Conservation (phyloP, 306 rosid genomes). For the Cucurbita moschata region DNA sequence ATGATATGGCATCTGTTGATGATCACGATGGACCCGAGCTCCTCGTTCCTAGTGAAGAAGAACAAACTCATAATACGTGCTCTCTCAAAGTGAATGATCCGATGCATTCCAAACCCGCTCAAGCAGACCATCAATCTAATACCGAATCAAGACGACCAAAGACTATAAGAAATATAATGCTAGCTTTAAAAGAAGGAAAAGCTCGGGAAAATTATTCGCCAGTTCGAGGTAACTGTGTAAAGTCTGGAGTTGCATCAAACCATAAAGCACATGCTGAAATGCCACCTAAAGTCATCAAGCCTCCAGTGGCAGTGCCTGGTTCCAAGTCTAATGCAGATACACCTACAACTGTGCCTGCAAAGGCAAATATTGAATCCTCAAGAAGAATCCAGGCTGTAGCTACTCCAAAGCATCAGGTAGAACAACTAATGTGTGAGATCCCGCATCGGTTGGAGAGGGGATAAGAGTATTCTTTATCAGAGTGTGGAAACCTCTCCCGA, state of each 20-base stretch:
- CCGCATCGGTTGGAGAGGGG: too few species aligned
- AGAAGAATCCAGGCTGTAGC: conserved; percentile 40
- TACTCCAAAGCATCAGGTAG: conserved; percentile 67
- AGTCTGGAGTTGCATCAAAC: conserved; percentile 28
- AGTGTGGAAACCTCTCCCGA: too few species aligned
- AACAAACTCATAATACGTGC: conserved; percentile 22
- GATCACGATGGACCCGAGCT: conserved; percentile 50
- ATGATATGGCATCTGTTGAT: conserved; percentile 41
- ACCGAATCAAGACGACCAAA: conserved; percentile 59
- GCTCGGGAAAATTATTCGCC: conserved; percentile 71
- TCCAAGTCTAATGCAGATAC: conserved; percentile 46
- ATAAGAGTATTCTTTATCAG: too few species aligned
- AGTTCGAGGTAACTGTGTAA: conserved; percentile 55
- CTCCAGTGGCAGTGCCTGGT: conserved; percentile 32
- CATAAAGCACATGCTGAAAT: conserved; percentile 39
- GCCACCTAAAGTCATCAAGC: conserved; percentile 56
- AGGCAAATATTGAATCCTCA: conserved; percentile 40
- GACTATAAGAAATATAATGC: conserved; percentile 73
- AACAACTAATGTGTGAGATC: neutral
- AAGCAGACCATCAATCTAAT: conserved; percentile 28
- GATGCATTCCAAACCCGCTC: conserved; percentile 29
- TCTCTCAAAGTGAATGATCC: conserved; percentile 28
- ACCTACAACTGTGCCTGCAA: conserved; percentile 27
- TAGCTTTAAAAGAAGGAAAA: conserved; percentile 73
- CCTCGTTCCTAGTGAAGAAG: conserved; percentile 34